Evolutionary conservation across 306 rosid genomes (phyloP), one percentile per base, ranked within the genome.

Genomic region (Hippophae tibetana): DNA sequence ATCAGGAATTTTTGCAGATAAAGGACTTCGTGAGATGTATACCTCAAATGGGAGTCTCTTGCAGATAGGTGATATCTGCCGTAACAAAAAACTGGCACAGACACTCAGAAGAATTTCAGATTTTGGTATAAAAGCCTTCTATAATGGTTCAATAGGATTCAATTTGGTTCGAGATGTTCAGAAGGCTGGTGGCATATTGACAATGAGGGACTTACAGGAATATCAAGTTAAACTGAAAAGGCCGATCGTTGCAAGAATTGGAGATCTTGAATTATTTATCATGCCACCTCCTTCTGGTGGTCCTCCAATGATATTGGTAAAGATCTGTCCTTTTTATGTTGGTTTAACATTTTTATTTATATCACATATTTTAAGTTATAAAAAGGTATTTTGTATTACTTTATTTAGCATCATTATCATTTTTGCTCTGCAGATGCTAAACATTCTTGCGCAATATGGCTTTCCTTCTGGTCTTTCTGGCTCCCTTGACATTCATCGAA

Each of bases 251-350:
- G 60, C 44, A 1, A 31, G 38, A 31, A 31, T 31, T 31, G 38
- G 38, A 13, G 98, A 92, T 62, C 77, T 77, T 10, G 62, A 78
- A 68, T 60, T 87, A 57, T 79, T 85, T 47, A 73, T 81, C 64
- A 81, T 83, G 96, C 96, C 96, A 47, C 86, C 96, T 27, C 96
- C 98, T 60, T 87, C 96, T 2, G 95, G 98, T 52, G 98, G 96
- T 11, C 86, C 82, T 70, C 81, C 81, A 40, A 41, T 83, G 94
- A 77, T 87, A 66, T 84, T 84, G 11, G 94, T 90, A 76, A 69
- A 23, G 8, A 62, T 67, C 43, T 70, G 18, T 45, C 59, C 47
- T 13, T 48, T 1, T 26, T 43, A 14, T 31, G 3, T 31, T 61
- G 25, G 9, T 12, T 41, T 25, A 23, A 1, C 8, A 9, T 14